Evolutionary conservation across 208 protist species (phyloP).

Genomic region (Naegleria gruberi): DNA sequence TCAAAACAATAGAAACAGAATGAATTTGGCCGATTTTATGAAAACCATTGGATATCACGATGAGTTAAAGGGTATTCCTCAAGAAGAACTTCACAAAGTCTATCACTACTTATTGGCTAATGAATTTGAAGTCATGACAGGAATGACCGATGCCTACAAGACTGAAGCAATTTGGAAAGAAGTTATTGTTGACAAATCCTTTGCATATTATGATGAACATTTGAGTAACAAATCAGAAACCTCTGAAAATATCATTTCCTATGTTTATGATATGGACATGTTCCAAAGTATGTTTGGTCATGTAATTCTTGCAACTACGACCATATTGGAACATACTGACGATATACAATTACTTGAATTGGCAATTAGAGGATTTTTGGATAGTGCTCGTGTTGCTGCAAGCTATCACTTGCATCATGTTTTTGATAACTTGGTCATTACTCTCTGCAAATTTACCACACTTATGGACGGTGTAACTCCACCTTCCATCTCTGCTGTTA

Average conservation of each 20-base stretch:
- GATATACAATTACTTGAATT: slow-evolving; percentile 39
- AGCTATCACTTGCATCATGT: slow-evolving; percentile 45
- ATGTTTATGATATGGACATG: slow-evolving; percentile 39
- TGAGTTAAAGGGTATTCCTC: neutral
- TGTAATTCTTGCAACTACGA: slow-evolving; percentile 43
- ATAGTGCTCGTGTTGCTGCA: slow-evolving; percentile 47
- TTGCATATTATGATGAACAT: neutral
- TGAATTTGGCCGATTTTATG: slow-evolving; percentile 24
- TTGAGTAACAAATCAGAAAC: neutral
- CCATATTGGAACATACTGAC: slow-evolving; percentile 53
- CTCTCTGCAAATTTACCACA: slow-evolving; percentile 45
- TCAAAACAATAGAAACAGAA: slow-evolving; percentile 7
- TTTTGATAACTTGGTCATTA: slow-evolving; percentile 56
- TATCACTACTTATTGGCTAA: slow-evolving; percentile 29
- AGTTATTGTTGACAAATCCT: neutral
- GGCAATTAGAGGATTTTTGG: slow-evolving; percentile 44
- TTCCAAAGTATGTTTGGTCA: slow-evolving; percentile 44
- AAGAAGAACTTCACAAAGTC: slow-evolving; percentile 21
- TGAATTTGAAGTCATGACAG: slow-evolving; percentile 8
- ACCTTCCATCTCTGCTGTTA: neutral
- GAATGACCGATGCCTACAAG: neutral
- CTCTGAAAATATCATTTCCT: neutral
- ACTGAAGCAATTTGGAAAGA: slow-evolving; percentile 14
- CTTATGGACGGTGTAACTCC: slow-evolving; percentile 9
- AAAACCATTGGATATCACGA: slow-evolving; percentile 7